phyloP scores from a whole-genome alignment of 345 rosid genomes.

The Lumnitzera littorea region DNA sequence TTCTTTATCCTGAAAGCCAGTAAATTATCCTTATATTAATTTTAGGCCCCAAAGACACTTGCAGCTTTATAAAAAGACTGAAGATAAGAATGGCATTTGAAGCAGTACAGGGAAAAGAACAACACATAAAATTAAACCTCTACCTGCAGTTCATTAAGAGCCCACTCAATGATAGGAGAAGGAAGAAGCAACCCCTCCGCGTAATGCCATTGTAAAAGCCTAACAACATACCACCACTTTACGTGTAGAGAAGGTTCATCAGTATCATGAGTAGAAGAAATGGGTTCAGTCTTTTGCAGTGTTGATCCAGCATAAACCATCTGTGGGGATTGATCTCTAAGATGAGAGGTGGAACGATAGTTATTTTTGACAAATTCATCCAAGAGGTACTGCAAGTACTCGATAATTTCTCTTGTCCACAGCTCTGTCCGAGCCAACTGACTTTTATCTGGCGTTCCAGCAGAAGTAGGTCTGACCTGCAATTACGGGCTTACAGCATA shows the following conservation, averaged over 20 bases:
- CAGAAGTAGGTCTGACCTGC: constrained; percentile 74
- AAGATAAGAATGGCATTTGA: not conserved
- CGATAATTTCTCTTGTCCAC: constrained; percentile 96
- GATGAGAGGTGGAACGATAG: constrained; percentile 52
- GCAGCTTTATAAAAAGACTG: not conserved
- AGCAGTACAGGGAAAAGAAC: not conserved
- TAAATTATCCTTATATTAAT: constrained; percentile 1
- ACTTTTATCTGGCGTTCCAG: constrained; percentile 56
- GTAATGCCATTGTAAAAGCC: constrained; percentile 90
- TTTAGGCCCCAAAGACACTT: not conserved
- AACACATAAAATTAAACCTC: not conserved
- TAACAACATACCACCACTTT: constrained; percentile 94
- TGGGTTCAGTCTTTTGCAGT: constrained; percentile 46
- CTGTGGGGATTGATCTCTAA: constrained; percentile 60
- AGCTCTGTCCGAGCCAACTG: constrained; percentile 69
- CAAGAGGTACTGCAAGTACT: constrained; percentile 73
- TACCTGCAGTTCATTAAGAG: constrained; percentile 82
- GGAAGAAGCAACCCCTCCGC: constrained; percentile 91
- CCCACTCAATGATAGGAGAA: constrained; percentile 90
- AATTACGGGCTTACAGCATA: constrained; percentile 23
- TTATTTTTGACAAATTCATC: constrained; percentile 66
- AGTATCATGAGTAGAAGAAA: constrained; percentile 45
- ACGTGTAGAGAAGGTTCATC: constrained; percentile 84
- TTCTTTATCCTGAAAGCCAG: constrained; percentile 66
- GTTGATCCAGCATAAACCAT: constrained; percentile 57